Evolutionary conservation across 2,329 filamentous ascomycete genomes (phyloP).

Genomic region (Aspergillus japonicus): DNA sequence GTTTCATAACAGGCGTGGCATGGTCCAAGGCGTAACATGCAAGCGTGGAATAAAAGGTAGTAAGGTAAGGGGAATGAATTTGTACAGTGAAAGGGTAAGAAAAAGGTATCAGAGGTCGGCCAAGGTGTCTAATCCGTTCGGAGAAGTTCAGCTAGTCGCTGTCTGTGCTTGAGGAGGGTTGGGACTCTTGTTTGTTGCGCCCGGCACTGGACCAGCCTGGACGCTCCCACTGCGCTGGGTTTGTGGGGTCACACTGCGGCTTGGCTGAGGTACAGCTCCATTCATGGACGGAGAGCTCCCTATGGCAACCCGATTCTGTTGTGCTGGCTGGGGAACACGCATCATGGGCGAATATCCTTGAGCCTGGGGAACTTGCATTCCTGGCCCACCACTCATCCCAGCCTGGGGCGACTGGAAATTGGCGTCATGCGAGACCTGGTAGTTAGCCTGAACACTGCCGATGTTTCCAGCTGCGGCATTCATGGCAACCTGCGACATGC

Average conservation of each 20-base stretch:
- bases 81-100: conserved; percentile 32
- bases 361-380: conserved; percentile 48
- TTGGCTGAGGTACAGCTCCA: conserved; percentile 42
- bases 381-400: conserved; percentile 35
- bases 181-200: conserved; percentile 40
- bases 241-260: conserved; percentile 48
- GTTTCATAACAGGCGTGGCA: neutral
- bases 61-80: conserved; percentile 24
- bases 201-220: conserved; percentile 39
- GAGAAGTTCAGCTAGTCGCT: conserved; percentile 32
- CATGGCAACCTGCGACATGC: conserved; percentile 53
- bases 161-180: conserved; percentile 43
- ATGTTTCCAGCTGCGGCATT: conserved; percentile 52
- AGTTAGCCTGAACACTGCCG: conserved; percentile 41
- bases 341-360: conserved; percentile 56
- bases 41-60: conserved; percentile 17
- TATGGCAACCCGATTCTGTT: conserved; percentile 41
- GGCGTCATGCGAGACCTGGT: conserved; percentile 40
- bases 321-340: conserved; percentile 50
- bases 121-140: neutral
- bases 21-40: neutral
- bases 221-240: conserved; percentile 46
- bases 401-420: conserved; percentile 37
- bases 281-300: conserved; percentile 47
- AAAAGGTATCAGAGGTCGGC: neutral